These are phyloP conservation scores for Monsonia emarginata DNA, from an alignment of 441 rosid genomes.

Conservation along the genomic window DNA sequence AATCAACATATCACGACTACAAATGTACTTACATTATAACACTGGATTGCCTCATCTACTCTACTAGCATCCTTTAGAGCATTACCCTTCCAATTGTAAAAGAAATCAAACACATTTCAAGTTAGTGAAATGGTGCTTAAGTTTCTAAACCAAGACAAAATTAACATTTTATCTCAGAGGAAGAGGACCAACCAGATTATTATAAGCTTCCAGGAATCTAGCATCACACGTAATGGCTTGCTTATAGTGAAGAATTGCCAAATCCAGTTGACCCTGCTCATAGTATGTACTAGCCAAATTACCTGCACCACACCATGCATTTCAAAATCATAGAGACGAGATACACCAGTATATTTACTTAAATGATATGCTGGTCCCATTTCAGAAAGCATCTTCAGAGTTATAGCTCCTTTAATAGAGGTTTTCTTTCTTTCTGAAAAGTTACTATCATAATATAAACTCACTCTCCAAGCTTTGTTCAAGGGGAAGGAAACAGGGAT, in stretches of 20 bases:
- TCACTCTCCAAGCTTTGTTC: neutral
- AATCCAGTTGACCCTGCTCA: conserved; percentile 79
- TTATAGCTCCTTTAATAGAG: neutral
- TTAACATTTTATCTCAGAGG: neutral
- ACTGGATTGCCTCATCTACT: conserved; percentile 86
- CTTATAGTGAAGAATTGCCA: conserved; percentile 80
- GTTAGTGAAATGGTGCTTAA: neutral
- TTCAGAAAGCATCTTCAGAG: neutral
- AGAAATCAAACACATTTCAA: conserved; percentile 14
- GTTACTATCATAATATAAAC: neutral
- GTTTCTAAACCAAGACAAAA: neutral
- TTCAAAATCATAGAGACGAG: neutral
- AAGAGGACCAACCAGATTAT: conserved; percentile 64
- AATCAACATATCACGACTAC: neutral
- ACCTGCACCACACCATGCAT: conserved; percentile 28
- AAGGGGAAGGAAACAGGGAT: neutral
- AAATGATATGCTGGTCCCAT: neutral
- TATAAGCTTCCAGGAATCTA: conserved; percentile 88
- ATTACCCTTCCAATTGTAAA: conserved; percentile 57
- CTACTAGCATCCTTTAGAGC: conserved; percentile 86
- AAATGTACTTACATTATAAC: conserved; percentile 60
- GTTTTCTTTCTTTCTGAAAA: neutral
- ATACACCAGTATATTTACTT: neutral
- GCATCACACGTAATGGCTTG: conserved; percentile 80
- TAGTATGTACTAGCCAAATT: conserved; percentile 82